phyloP scores from a whole-genome alignment of 768 basidiomycete genomes.

The Hortiboletus flavorubellus region DNA sequence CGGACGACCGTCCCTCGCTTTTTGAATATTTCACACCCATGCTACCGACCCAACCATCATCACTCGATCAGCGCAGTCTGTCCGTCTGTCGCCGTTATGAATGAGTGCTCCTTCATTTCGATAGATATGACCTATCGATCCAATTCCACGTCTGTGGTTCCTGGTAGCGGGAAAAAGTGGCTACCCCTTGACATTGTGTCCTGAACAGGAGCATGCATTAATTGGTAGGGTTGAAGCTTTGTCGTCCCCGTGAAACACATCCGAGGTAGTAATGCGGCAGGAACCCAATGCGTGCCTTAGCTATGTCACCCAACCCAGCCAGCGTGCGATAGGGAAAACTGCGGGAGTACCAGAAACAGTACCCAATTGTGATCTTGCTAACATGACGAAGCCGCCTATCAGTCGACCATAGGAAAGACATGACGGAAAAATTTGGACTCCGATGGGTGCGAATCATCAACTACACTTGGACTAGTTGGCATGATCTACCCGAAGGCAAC shows the following conservation, averaged over 20 bases:
- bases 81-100: not conserved
- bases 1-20: not conserved
- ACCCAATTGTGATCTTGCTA: too few species aligned
- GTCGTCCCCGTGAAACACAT: not conserved
- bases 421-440: not conserved
- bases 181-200: not conserved
- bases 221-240: not conserved
- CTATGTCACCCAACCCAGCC: too few species aligned
- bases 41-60: not conserved
- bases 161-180: not conserved
- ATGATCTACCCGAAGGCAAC: constrained; percentile 6
- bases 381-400: too few species aligned
- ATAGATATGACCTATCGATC: constrained; percentile 2
- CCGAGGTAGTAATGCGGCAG: too few species aligned
- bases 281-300: too few species aligned
- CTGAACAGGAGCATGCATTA: not conserved
- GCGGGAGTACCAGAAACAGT: too few species aligned
- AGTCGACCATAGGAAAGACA: too few species aligned
- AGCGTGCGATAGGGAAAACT: too few species aligned
- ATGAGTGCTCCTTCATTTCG: constrained; percentile 12
- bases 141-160: not conserved
- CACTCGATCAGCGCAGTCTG: not conserved
- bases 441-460: not conserved
- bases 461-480: not conserved
- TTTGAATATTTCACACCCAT: not conserved